A percentile compares a stretch with the other conserved stretches of the same genome.
Conservation (phyloP, 1,284 basidiomycete genomes). For the Meira nashicola region DNA sequence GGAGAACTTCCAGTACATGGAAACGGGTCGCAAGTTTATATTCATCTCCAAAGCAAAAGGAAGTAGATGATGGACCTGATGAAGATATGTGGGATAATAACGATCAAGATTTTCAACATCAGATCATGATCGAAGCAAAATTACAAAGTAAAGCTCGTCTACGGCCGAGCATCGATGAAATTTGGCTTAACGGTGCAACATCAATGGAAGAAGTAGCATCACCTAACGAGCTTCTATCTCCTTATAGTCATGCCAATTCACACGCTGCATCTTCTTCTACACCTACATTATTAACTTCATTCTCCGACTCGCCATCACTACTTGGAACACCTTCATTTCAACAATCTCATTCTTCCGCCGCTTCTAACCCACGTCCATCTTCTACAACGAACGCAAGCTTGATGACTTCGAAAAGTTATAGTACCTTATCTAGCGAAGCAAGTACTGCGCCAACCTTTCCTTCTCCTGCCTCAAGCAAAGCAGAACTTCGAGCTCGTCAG, state of each 20-base stretch:
- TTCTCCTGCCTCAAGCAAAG: slow-evolving; percentile 7
- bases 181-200: too few relatives aligned
- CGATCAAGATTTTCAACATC: too few relatives aligned
- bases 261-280: neutral
- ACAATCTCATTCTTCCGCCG: neutral
- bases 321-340: neutral
- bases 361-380: neutral
- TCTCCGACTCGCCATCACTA: neutral
- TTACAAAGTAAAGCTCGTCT: too few relatives aligned
- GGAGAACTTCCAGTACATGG: too few relatives aligned
- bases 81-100: slow-evolving; percentile 8
- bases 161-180: too few relatives aligned
- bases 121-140: too few relatives aligned
- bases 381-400: neutral
- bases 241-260: neutral
- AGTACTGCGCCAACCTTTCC: slow-evolving; percentile 4
- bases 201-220: too few relatives aligned
- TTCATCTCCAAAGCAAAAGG: neutral
- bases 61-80: neutral
- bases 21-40: too few relatives aligned
- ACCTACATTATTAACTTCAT: neutral
- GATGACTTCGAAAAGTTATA: neutral
- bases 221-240: neutral
- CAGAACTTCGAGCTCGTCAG: neutral
- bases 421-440: neutral